phyloP scores from a whole-genome alignment of 1,139 yeast genomes.

The Pneumocystis carinii region DNA sequence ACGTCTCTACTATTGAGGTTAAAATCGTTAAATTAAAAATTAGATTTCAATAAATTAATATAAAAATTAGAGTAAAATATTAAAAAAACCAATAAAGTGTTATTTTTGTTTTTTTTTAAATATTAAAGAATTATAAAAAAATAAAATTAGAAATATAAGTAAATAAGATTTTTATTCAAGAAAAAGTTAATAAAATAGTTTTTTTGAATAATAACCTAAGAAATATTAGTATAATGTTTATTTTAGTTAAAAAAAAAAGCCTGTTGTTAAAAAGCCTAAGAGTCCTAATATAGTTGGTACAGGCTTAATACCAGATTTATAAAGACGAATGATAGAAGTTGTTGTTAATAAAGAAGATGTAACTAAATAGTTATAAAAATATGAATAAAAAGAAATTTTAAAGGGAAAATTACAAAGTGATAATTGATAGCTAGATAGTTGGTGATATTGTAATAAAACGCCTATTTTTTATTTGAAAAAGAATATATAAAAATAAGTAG shows the following conservation, averaged over 20 bases:
- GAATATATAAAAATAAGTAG: not conserved
- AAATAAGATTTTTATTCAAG: not conserved
- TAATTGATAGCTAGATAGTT: not conserved
- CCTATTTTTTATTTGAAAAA: not conserved
- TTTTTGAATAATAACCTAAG: not conserved
- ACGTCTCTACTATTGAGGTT: too few relatives aligned
- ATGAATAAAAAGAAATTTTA: not conserved
- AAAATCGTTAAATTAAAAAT: too few relatives aligned
- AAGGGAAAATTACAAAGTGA: not conserved
- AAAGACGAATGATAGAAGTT: not conserved
- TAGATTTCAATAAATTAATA: too few relatives aligned
- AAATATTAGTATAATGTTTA: not conserved
- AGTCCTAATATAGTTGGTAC: not conserved
- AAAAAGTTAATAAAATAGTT: not conserved
- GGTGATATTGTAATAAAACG: not conserved
- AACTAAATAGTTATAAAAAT: not conserved
- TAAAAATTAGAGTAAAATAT: not conserved
- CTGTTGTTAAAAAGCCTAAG: not conserved
- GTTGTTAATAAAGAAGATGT: not conserved
- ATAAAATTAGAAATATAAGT: too few relatives aligned
- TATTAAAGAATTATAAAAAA: too few relatives aligned
- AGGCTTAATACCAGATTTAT: not conserved
- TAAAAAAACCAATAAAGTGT: too few relatives aligned
- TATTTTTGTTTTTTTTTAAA: not conserved
- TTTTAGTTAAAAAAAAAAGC: not conserved